Base-by-base conservation (phyloP, 257 asterid species). In the Solanum virginianum region DNA sequence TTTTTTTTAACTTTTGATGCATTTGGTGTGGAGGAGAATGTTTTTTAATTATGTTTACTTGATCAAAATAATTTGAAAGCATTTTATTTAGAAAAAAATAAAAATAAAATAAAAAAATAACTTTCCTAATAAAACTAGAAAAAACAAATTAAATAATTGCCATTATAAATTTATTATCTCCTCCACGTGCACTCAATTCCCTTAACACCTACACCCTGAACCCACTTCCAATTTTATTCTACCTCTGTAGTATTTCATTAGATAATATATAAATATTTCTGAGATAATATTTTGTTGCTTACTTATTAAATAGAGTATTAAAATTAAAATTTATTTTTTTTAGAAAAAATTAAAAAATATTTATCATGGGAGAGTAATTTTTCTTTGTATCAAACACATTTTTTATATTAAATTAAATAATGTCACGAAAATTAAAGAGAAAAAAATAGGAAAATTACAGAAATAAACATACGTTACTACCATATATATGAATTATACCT, bases 191-290 rank as follows among this genome's bases (percentile, higher is more conserved):
- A 56, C 18, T 56, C 62, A 56, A 17, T 17, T 17, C 22, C 62
- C 3, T 26, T 22, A 59, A 6, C 13, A 36, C 41, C 41, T 36
- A 36, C 13, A 11, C 66, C 66, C 10, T 20, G 7, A 20, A 36
- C 41, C 29, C 4, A 59, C 4, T 59, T 26, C n/a, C 7, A 6
- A 9, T 26, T 26, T 20, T 12, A 20, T 57, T 57, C 65, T 1
- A 0, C 6, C 0, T 57, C 9, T 0, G 10, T 20, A 57, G 0
- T 57, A 0, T 57, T 57, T 20, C 10, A 0, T 24, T 57, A 20
- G 6, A 57, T 20, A 57, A 57, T 32, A 32, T 32, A 32, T 32
- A 32, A 32, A 32, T 32, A 32, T 32, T 32, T 0, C 0, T 1
- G 4, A 29, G 36, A 32, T 32, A 32, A 32, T 36, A 36, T 4